Conservation (phyloP, 2,329 filamentous ascomycete species). For the Geosmithia morbida region DNA sequence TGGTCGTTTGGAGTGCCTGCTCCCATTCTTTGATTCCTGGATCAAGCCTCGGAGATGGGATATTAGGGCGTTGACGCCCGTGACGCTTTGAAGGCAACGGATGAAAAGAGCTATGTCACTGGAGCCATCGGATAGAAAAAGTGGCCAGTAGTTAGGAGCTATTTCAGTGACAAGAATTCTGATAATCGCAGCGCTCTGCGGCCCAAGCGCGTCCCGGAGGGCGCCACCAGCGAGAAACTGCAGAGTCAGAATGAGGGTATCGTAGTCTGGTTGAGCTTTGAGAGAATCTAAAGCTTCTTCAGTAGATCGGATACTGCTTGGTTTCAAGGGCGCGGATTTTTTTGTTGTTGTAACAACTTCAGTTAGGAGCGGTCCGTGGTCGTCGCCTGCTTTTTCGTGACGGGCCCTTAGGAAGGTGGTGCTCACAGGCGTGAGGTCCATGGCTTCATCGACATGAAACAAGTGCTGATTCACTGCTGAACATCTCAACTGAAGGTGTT, state of each 20-base stretch:
- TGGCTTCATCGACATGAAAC: slow-evolving; percentile 10
- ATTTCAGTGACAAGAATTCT: slow-evolving; percentile 61
- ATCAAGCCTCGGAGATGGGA: slow-evolving; percentile 52
- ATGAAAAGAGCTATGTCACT: slow-evolving; percentile 37
- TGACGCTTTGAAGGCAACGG: slow-evolving; percentile 54
- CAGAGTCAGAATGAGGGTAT: slow-evolving; percentile 36
- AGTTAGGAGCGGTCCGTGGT: slow-evolving; percentile 17
- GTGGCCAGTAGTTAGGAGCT: slow-evolving; percentile 68
- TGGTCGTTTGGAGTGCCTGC: slow-evolving; percentile 19
- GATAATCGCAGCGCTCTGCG: slow-evolving; percentile 60
- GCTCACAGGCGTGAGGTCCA: slow-evolving; percentile 43
- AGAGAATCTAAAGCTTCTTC: slow-evolving; percentile 45
- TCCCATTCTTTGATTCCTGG: slow-evolving; percentile 27
- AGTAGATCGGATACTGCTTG: slow-evolving; percentile 11
- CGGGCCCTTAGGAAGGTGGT: slow-evolving; percentile 29
- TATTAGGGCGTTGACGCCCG: slow-evolving; percentile 64
- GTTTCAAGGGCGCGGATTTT: neutral
- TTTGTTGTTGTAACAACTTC: slow-evolving; percentile 14
- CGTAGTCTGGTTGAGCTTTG: slow-evolving; percentile 46
- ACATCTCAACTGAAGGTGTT: neutral
- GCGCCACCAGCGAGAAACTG: slow-evolving; percentile 26
- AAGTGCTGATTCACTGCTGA: neutral
- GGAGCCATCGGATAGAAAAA: slow-evolving; percentile 33
- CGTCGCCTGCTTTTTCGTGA: slow-evolving; percentile 10
- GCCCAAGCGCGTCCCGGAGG: slow-evolving; percentile 31